phyloP scores from a whole-genome alignment of 2,329 filamentous ascomycete genomes.

The Amesomyces nigricolor region DNA sequence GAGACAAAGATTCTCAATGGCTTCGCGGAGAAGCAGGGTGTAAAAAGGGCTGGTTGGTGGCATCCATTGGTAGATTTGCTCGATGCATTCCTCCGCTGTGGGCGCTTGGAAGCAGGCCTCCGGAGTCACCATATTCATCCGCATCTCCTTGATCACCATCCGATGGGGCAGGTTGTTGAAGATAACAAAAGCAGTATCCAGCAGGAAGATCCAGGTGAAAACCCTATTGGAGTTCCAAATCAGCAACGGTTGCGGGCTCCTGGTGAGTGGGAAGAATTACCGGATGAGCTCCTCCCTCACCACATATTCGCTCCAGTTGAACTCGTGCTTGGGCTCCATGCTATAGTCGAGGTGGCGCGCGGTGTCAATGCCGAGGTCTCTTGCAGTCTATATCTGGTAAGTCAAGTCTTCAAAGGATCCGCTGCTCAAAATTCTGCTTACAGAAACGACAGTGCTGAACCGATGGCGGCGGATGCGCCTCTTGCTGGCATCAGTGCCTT shows the following conservation, averaged over 20 bases:
- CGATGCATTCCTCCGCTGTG: conserved; percentile 30
- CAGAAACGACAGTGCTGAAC: conserved; percentile 34
- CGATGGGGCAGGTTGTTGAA: conserved; percentile 39
- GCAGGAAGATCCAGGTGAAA: conserved; percentile 33
- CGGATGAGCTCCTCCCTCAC: conserved; percentile 34
- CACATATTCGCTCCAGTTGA: conserved; percentile 32
- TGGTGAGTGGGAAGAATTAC: conserved; percentile 11
- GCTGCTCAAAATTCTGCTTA: conserved; percentile 17
- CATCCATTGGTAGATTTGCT: conserved; percentile 29
- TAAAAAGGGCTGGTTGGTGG: conserved; percentile 25
- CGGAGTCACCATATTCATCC: conserved; percentile 32
- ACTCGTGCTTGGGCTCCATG: conserved; percentile 26
- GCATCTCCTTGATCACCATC: conserved; percentile 37
- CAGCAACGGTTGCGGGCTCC: background rate
- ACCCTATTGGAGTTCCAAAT: conserved; percentile 15
- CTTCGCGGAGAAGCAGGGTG: conserved; percentile 24
- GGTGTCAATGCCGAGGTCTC: conserved; percentile 30
- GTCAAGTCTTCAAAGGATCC: background rate
- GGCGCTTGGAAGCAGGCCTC: conserved; percentile 36
- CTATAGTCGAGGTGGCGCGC: conserved; percentile 29
- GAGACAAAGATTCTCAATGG: conserved; percentile 26
- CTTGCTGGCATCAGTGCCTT: conserved; percentile 33
- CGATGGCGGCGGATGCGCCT: conserved; percentile 33
- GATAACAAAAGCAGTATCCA: conserved; percentile 37
- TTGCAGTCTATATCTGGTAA: conserved; percentile 24